A percentile compares a stretch with the other conserved stretches of the same genome.
Evolutionary conservation across 2,329 filamentous ascomycete genomes (phyloP).

Genomic region (Ceratocystis alfenasii): DNA sequence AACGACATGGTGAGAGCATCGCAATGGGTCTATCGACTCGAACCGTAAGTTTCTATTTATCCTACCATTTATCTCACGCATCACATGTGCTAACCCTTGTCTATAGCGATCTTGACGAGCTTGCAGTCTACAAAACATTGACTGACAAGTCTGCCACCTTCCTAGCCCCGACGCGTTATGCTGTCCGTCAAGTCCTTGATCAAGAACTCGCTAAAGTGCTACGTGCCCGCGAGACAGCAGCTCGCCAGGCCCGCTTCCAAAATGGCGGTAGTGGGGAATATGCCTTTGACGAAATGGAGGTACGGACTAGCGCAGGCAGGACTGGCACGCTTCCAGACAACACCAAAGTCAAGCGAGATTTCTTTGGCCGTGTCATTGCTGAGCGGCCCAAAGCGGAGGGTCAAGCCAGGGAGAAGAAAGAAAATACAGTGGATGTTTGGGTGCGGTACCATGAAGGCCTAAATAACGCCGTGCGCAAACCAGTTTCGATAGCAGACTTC

Average conservation of each 20-base stretch:
- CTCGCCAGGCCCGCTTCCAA: conserved; percentile 52
- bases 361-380: conserved; percentile 66
- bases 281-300: conserved; percentile 29
- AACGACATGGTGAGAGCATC: conserved; percentile 50
- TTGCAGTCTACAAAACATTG: conserved; percentile 63
- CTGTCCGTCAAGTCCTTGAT: conserved; percentile 83
- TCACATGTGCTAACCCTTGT: conserved; percentile 21
- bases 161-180: conserved; percentile 70
- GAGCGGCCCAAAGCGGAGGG: conserved; percentile 29
- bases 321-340: conserved; percentile 26
- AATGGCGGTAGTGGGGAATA: conserved; percentile 39
- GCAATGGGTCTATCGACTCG: conserved; percentile 84
- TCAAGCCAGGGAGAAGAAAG: conserved; percentile 28
- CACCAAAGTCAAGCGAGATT: conserved; percentile 55
- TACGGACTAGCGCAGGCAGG: background rate
- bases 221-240: conserved; percentile 51
- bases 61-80: background rate
- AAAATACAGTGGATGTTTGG: conserved; percentile 55
- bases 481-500: conserved; percentile 69
- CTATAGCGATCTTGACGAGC: conserved; percentile 56
- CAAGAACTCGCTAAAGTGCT: conserved; percentile 73
- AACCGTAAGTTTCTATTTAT: conserved; percentile 53
- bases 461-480: conserved; percentile 85
- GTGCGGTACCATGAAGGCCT: conserved; percentile 81
- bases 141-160: conserved; percentile 42